Conservation (phyloP, 805 yeast genomes). For the Myxozyma melibiosi region DNA sequence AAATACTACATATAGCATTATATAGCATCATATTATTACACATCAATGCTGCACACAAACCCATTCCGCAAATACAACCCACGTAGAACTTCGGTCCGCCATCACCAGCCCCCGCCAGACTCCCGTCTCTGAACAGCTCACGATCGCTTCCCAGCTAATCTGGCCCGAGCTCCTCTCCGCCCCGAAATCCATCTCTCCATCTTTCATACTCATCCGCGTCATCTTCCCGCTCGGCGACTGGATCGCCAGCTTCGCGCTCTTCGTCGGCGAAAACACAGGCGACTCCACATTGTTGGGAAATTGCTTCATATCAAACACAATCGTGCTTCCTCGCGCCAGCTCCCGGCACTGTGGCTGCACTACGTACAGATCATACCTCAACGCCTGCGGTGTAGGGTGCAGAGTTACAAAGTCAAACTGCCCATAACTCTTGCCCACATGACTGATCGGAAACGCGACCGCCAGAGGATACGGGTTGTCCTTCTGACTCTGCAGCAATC, state of each 20-base stretch:
- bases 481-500: conserved; percentile 38
- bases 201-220: conserved; percentile 49
- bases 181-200: conserved; percentile 50
- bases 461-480: conserved; percentile 39
- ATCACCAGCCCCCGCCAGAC: conserved; percentile 80
- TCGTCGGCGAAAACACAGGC: conserved; percentile 16
- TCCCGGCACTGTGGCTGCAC: conserved; percentile 79
- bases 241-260: conserved; percentile 58
- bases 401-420: conserved; percentile 67
- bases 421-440: conserved; percentile 43
- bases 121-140: conserved; percentile 72
- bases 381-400: conserved; percentile 70
- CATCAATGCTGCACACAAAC: conserved; percentile 46
- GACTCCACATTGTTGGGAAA: conserved; percentile 47
- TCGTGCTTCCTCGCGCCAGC: conserved; percentile 58
- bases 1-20: too few relatives aligned
- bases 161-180: conserved; percentile 8
- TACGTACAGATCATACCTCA: conserved; percentile 75
- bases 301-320: conserved; percentile 65
- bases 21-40: neutral
- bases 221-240: conserved; percentile 86
- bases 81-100: conserved; percentile 50
- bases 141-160: conserved; percentile 56
- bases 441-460: conserved; percentile 40
- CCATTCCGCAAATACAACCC: conserved; percentile 74